Conservation (phyloP, 164 flowering plant species). For the Amborella trichopoda region DNA sequence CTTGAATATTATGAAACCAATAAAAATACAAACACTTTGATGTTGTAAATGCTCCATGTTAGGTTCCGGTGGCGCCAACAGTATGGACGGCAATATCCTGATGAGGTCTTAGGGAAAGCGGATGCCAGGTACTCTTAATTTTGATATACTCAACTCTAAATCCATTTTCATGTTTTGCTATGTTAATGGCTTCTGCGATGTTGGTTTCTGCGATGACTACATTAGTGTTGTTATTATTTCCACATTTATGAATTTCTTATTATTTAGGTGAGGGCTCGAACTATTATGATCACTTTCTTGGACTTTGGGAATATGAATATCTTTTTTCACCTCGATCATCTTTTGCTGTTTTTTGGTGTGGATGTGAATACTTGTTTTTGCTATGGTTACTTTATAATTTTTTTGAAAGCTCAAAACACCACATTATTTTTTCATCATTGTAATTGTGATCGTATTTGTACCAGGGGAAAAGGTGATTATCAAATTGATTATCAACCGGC, state of each 20-base stretch:
- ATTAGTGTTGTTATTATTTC: no score
- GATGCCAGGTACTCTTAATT: slow-evolving; percentile 39
- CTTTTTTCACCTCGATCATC: no score
- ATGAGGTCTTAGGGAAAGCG: slow-evolving; percentile 52
- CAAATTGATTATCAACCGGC: slow-evolving; percentile 84
- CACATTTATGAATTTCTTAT: no score
- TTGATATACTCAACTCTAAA: neutral
- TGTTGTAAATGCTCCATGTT: slow-evolving; percentile 1
- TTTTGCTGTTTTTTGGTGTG: neutral
- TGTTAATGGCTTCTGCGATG: neutral
- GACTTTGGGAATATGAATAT: no score
- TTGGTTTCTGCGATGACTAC: neutral
- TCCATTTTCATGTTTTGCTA: neutral
- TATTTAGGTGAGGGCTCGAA: no score
- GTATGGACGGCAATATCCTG: slow-evolving; percentile 68
- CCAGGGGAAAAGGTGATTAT: slow-evolving; percentile 87
- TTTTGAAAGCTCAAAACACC: no score
- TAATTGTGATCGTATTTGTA: no score
- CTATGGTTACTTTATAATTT: no score
- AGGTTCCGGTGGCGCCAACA: slow-evolving; percentile 89
- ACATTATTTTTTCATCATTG: no score
- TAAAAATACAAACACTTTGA: no score
- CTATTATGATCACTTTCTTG: no score
- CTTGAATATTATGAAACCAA: no score
- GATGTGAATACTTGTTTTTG: neutral